Conservation (phyloP, 768 basidiomycete genomes). For the Astraeus odoratus region DNA sequence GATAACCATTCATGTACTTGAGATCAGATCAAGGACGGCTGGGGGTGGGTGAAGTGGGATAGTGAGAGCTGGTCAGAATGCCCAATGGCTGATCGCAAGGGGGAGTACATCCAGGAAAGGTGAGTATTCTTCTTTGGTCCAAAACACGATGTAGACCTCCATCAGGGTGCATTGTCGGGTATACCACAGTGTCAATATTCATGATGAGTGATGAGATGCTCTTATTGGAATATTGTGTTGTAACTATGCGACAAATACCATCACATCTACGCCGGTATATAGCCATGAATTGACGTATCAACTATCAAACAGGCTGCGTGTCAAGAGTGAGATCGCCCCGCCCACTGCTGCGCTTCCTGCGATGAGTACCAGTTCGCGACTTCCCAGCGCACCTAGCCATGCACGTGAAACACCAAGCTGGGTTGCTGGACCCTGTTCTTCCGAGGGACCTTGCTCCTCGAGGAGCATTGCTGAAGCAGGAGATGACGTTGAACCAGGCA, state of each 20-base stretch:
- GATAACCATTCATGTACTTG: neutral
- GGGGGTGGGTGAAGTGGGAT: constrained; percentile 65
- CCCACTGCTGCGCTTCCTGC: constrained; percentile 24
- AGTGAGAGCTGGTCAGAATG: constrained; percentile 39
- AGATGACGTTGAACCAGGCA: neutral
- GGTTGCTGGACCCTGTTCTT: constrained; percentile 8
- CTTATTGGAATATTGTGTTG: constrained; percentile 6
- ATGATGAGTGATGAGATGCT: constrained; percentile 1
- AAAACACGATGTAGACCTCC: neutral
- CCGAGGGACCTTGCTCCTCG: constrained; percentile 2
- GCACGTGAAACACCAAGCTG: constrained; percentile 8
- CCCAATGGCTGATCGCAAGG: constrained; percentile 32
- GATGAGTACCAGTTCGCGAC: constrained; percentile 22
- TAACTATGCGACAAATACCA: constrained; percentile 8
- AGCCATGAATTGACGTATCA: neutral
- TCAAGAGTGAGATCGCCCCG: constrained; percentile 19
- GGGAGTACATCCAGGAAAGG: constrained; percentile 47
- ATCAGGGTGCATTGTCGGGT: constrained; percentile 24
- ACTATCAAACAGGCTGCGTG: constrained; percentile 13
- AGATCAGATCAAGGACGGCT: constrained; percentile 53
- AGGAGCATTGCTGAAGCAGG: constrained; percentile 2
- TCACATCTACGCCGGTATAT: neutral
- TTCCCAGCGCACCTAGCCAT: constrained; percentile 5
- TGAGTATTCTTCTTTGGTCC: constrained; percentile 8
- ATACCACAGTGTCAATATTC: constrained; percentile 20